phyloP scores from a whole-genome alignment of 768 basidiomycete species.

The Dendrothele bispora region DNA sequence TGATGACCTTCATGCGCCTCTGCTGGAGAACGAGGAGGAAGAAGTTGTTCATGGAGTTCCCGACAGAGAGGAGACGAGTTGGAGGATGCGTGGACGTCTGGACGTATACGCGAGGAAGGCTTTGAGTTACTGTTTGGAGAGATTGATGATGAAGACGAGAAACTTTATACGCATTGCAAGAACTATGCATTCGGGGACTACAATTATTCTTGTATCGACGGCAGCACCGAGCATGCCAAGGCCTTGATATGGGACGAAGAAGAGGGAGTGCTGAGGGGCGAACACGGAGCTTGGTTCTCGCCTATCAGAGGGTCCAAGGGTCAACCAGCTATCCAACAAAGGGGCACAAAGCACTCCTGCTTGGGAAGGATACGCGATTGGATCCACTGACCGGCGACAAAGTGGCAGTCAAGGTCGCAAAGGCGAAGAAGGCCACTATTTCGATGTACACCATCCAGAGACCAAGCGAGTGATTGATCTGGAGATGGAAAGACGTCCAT shows the following conservation, averaged over 20 bases:
- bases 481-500: not conserved
- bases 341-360: slow-evolving; percentile 38
- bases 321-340: slow-evolving; percentile 37
- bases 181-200: slow-evolving; percentile 89
- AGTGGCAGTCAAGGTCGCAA: not conserved
- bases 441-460: not conserved
- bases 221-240: slow-evolving; percentile 73
- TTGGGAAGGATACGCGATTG: slow-evolving; percentile 59
- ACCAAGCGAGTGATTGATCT: slow-evolving; percentile 5
- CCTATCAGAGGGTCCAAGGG: slow-evolving; percentile 50
- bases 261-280: slow-evolving; percentile 76
- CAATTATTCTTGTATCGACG: slow-evolving; percentile 86
- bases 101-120: slow-evolving; percentile 37
- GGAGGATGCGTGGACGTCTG: slow-evolving; percentile 34
- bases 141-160: slow-evolving; percentile 70
- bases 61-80: slow-evolving; percentile 46
- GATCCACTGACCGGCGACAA: slow-evolving; percentile 17
- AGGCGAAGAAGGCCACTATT: not conserved
- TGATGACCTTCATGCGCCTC: slow-evolving; percentile 72
- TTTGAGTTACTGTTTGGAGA: slow-evolving; percentile 70
- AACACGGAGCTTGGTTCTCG: slow-evolving; percentile 72
- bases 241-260: slow-evolving; percentile 79
- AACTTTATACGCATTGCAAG: slow-evolving; percentile 72
- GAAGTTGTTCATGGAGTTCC: slow-evolving; percentile 65
- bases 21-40: slow-evolving; percentile 63